Conservation (phyloP, 1,139 yeast species). For the Candida dubliniensis region DNA sequence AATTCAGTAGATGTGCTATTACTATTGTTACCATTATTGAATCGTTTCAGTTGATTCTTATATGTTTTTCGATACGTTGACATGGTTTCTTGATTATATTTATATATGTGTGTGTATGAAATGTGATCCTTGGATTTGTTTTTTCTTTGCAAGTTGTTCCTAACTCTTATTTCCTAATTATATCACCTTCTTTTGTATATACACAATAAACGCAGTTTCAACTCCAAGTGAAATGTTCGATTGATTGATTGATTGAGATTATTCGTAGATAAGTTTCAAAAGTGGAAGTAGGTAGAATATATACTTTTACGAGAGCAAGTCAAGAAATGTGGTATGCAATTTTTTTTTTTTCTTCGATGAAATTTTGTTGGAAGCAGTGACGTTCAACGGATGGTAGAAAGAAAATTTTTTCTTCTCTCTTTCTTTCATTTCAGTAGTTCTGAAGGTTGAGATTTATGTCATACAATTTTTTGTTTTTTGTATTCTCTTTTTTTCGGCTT, state of each 20-base stretch:
- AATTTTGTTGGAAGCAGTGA: not conserved
- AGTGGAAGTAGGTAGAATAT: not conserved
- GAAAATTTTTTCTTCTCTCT: not conserved
- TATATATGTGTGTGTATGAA: not conserved
- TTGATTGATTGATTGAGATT: not conserved
- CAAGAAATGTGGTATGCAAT: conserved; percentile 4
- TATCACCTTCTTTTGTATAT: not conserved
- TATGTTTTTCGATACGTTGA: conserved; percentile 43
- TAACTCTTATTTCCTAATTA: no score
- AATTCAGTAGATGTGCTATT: conserved; percentile 34
- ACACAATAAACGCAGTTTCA: not conserved
- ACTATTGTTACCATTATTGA: conserved; percentile 22
- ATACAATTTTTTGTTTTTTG: not conserved
- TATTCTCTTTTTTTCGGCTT: not conserved
- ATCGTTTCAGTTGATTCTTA: conserved; percentile 49
- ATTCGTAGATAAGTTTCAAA: not conserved
- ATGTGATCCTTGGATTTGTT: not conserved
- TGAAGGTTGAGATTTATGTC: not conserved
- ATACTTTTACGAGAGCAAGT: no score
- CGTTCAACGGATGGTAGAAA: not conserved
- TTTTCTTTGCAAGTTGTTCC: not conserved
- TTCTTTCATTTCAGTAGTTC: not conserved
- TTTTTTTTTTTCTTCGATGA: conserved; percentile 1
- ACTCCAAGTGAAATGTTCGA: not conserved
- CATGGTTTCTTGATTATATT: conserved; percentile 16